phyloP scores from a whole-genome alignment of 306 rosid genomes.

The Casuarina glauca region DNA sequence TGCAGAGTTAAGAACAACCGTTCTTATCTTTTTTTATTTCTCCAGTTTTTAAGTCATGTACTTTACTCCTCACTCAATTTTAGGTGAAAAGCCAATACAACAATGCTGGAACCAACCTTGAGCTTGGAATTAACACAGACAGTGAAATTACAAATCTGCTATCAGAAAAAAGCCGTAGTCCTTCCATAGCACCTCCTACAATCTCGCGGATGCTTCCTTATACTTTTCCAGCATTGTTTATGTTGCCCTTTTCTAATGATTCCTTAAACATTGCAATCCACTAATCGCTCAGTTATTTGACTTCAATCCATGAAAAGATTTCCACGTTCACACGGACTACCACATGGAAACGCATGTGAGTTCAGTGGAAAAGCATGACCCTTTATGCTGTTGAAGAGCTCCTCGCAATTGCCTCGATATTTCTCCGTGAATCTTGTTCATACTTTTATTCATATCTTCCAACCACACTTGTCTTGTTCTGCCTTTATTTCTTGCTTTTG shows the following conservation, averaged over 20 bases:
- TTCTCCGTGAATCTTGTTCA: constrained; percentile 23
- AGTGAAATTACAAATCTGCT: too few relatives aligned
- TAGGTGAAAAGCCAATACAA: too few relatives aligned
- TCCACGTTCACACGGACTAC: constrained; percentile 16
- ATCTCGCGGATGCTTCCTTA: too few relatives aligned
- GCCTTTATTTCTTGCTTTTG: neutral
- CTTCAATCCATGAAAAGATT: constrained; percentile 7
- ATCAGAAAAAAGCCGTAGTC: too few relatives aligned
- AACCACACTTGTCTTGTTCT: neutral
- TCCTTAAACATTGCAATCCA: neutral
- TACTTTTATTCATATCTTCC: neutral
- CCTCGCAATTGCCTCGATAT: neutral
- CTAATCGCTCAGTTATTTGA: constrained; percentile 9
- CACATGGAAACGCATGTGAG: neutral
- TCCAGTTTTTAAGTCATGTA: too few relatives aligned
- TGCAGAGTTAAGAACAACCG: too few relatives aligned
- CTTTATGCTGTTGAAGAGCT: too few relatives aligned
- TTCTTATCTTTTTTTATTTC: too few relatives aligned
- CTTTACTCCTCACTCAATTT: too few relatives aligned
- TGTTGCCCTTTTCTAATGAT: neutral
- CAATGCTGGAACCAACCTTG: too few relatives aligned
- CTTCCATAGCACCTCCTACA: too few relatives aligned
- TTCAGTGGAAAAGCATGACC: neutral
- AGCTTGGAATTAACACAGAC: too few relatives aligned
- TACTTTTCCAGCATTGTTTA: neutral